phyloP scores from a whole-genome alignment of 1,139 yeast genomes.

The Casaregolazyma suthepensis region DNA sequence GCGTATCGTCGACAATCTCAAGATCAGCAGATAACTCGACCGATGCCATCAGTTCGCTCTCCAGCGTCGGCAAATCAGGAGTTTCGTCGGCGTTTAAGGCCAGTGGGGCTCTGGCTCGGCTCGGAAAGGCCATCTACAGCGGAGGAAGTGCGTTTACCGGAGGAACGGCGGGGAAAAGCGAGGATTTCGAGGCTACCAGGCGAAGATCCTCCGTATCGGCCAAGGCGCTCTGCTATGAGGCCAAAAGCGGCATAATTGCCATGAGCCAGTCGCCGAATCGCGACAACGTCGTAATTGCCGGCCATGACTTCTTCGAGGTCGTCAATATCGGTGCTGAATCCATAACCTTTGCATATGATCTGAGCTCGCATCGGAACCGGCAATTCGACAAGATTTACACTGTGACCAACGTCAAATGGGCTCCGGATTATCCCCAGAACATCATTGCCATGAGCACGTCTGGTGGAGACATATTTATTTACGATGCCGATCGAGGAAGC shows the following conservation, averaged over 20 bases:
- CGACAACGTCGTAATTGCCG: constrained; percentile 29
- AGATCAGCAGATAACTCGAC: not conserved
- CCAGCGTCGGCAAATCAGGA: constrained; percentile 16
- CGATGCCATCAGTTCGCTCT: not conserved
- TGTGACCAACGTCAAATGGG: constrained; percentile 37
- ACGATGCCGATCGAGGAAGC: constrained; percentile 41
- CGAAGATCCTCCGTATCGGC: not conserved
- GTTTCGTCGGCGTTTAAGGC: constrained; percentile 26
- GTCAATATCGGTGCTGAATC: constrained; percentile 21
- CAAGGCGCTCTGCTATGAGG: constrained; percentile 13
- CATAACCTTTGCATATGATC: constrained; percentile 17
- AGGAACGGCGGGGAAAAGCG: constrained; percentile 1
- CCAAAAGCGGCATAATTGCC: constrained; percentile 27
- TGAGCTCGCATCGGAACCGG: constrained; percentile 19
- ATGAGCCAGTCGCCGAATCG: constrained; percentile 28
- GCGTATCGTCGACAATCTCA: not conserved
- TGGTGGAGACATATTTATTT: constrained; percentile 38
- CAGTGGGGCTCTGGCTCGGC: constrained; percentile 27
- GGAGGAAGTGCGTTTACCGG: constrained; percentile 15
- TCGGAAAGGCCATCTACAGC: constrained; percentile 30
- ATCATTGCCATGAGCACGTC: constrained; percentile 29
- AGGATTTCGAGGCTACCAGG: not conserved
- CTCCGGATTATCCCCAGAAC: constrained; percentile 23
- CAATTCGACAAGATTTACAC: constrained; percentile 28
- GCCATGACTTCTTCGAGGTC: constrained; percentile 31